Evolutionary conservation across 148 eudicot genomes (phyloP).

Genomic region (Nepenthes mirabilis): DNA sequence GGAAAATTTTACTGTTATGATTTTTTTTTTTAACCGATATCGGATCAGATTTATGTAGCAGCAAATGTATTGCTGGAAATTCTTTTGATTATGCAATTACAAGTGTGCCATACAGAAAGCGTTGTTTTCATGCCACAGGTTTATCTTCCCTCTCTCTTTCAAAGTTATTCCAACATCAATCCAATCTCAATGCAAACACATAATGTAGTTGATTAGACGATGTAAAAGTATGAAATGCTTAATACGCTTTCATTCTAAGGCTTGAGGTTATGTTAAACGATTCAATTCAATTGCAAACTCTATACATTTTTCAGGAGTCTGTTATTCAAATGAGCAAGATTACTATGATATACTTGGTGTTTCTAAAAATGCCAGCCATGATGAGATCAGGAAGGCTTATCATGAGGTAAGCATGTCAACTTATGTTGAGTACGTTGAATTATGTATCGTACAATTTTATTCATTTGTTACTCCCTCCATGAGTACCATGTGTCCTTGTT

Average conservation of each 20-base stretch:
- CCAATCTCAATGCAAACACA: too few species aligned
- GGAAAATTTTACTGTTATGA: neutral
- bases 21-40: neutral
- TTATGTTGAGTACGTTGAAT: neutral
- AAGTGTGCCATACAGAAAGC: neutral
- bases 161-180: too few species aligned
- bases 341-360: conserved; percentile 75
- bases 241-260: too few species aligned
- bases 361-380: conserved; percentile 44
- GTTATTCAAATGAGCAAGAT: conserved; percentile 27
- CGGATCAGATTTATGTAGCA: neutral
- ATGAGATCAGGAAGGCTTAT: conserved; percentile 83
- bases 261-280: too few species aligned
- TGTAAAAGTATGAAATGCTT: too few species aligned
- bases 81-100: neutral
- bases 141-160: neutral
- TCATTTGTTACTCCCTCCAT: too few species aligned
- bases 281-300: neutral
- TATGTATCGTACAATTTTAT: neutral
- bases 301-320: conserved; percentile 32
- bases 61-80: neutral
- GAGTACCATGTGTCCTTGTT: too few species aligned
- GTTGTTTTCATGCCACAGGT: neutral
- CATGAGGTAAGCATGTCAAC: conserved; percentile 31
- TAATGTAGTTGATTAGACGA: too few species aligned